Percentiles rank a stretch among this genome's conserved stretches.
phyloP scores from a whole-genome alignment of 176 grass and related monocot species.

The Aegilops speltoides region DNA sequence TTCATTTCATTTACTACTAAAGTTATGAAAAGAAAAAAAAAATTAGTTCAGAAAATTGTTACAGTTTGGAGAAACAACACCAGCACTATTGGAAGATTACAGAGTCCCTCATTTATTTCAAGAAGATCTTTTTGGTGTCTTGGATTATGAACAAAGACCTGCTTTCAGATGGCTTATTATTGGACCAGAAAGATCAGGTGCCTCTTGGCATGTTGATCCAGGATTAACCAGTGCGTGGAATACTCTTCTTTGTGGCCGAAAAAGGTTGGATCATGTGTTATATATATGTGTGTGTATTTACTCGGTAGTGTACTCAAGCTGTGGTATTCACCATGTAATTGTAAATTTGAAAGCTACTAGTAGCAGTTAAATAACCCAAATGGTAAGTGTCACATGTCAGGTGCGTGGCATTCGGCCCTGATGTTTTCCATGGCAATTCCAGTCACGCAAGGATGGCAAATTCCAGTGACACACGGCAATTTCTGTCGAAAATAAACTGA shows the following conservation, averaged over 20 bases:
- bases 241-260: conserved; percentile 87
- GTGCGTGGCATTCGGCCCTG: too few relatives aligned
- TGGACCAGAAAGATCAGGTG: conserved; percentile 95
- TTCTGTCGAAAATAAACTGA: too few relatives aligned
- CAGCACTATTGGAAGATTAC: conserved; percentile 82
- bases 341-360: background rate
- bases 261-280: conserved; percentile 60
- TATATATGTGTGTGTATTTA: background rate
- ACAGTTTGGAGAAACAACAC: conserved; percentile 87
- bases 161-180: conserved; percentile 97
- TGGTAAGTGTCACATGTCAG: too few relatives aligned
- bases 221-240: conserved; percentile 95
- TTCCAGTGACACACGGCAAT: too few relatives aligned
- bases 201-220: conserved; percentile 99
- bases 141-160: conserved; percentile 80
- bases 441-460: too few relatives aligned
- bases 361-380: background rate
- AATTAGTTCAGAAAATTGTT: conserved; percentile 30
- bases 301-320: background rate
- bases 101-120: conserved; percentile 80
- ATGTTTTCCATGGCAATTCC: too few relatives aligned
- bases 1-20: conserved; percentile 18
- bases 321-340: background rate
- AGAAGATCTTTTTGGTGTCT: conserved; percentile 83
- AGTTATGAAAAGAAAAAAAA: conserved; percentile 9